phyloP scores from a whole-genome alignment of 148 eudicot species.

The Oxyria digyna region DNA sequence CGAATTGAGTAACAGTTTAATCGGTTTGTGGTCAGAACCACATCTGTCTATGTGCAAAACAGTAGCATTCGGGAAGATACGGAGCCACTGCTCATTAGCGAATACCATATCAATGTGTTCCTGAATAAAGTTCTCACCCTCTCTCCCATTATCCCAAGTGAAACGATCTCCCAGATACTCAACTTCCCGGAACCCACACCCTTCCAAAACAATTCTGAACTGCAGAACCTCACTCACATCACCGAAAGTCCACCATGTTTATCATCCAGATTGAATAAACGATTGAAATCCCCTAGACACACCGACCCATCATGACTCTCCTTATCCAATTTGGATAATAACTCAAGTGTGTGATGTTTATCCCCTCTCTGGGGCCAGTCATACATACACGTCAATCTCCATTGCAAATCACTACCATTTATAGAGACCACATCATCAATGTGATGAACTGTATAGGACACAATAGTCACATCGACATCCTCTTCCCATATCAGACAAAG shows the following conservation, averaged over 20 bases:
- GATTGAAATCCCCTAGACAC: not conserved
- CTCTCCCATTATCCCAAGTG: not conserved
- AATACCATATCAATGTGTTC: not conserved
- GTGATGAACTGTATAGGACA: not conserved
- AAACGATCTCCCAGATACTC: not conserved
- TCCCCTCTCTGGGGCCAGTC: not conserved
- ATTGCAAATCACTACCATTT: too few relatives aligned
- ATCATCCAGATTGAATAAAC: not conserved
- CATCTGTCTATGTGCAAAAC: too few relatives aligned
- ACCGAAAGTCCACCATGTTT: not conserved
- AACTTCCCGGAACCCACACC: not conserved
- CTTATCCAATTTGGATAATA: not conserved
- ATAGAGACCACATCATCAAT: not conserved
- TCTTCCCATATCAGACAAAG: not conserved
- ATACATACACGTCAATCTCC: slow-evolving; percentile 1
- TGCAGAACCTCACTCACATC: not conserved
- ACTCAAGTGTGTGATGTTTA: not conserved
- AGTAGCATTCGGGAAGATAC: not conserved
- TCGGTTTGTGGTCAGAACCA: too few relatives aligned
- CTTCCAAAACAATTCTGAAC: not conserved
- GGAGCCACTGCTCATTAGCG: not conserved
- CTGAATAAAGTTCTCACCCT: not conserved
- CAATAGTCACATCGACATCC: not conserved
- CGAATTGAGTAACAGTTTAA: too few relatives aligned
- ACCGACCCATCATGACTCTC: not conserved